Base-by-base conservation (phyloP, 805 yeast genomes). In the Komagataella mondaviorum region DNA sequence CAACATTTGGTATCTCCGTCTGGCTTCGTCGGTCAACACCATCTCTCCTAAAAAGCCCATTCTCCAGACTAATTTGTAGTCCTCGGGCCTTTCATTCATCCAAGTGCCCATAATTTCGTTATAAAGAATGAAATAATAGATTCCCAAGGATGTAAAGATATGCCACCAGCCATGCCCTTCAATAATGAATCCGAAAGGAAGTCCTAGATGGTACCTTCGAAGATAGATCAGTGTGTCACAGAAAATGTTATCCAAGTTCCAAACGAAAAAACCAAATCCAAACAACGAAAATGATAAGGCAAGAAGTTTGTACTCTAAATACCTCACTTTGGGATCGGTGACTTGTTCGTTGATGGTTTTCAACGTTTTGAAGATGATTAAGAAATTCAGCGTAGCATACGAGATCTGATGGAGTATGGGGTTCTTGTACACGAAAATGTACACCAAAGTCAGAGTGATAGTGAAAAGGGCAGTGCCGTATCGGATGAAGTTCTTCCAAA, bases 141-240 rank as follows among this genome's bases (percentile, higher is more conserved):
- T 93, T 1, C 97, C 96, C 18, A 81, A 70, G 0, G 96, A 95
- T 0, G 93, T 86, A 56, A 86, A 73, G 8, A 86, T 69, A 63
- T 91, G 98, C 98, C 98, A 91, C 97, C 97, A 91, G 22, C 95
- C 96, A 61, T 91, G 98, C 24, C 95, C 85, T 65, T 91, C 98
- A 43, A 91, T 71, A 3, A 91, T 56, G 54, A 88, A 76, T 1
- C 98, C 98, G 51, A 83, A 76, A 1, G 97, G 97, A 69, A 85
- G 75, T 3, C 97, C 95, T 12, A 81, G 64, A 16, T 55, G 53
- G 3, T 68, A 57, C 53, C 93, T 76, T 64, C 96, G 76, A 14
- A 78, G 60, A 6, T 65, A 54, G 45, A 81, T 74, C 65, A 87
- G 81, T 22, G 65, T 63, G 14, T 69, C 57, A 64, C 98, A 91